Conservation (phyloP, 768 basidiomycete genomes). For the Myochromella boudieri region DNA sequence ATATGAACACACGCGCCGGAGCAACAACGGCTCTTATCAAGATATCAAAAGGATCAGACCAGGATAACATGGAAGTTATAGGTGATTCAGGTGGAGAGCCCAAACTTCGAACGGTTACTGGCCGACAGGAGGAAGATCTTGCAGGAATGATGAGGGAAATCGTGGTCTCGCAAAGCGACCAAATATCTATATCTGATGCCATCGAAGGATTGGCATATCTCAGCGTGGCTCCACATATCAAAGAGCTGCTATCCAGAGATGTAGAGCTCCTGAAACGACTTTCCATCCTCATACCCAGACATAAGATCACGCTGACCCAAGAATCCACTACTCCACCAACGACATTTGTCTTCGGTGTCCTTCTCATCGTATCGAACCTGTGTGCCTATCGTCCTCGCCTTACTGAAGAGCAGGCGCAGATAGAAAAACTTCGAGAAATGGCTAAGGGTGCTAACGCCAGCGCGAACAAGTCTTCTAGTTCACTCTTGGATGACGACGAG, state of each 20-base stretch:
- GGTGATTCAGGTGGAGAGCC: constrained; percentile 9
- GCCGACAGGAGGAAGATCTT: constrained; percentile 41
- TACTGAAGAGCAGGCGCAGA: constrained; percentile 79
- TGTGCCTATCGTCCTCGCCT: constrained; percentile 68
- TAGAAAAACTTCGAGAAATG: constrained; percentile 79
- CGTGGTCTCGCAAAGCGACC: constrained; percentile 39
- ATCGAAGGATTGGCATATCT: constrained; percentile 89
- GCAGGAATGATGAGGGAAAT: constrained; percentile 58
- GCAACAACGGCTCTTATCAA: constrained; percentile 80
- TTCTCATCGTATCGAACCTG: constrained; percentile 75
- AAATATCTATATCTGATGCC: constrained; percentile 54
- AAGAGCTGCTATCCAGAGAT: constrained; percentile 60
- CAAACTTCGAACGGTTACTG: constrained; percentile 11
- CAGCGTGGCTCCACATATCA: constrained; percentile 59
- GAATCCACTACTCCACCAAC: constrained; percentile 33
- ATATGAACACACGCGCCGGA: constrained; percentile 52
- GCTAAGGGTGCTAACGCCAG: constrained; percentile 43
- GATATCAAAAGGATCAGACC: constrained; percentile 55
- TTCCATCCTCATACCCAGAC: constrained; percentile 55
- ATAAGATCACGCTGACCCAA: constrained; percentile 30
- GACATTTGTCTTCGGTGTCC: constrained; percentile 74
- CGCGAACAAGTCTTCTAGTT: constrained; percentile 27
- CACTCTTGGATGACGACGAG: constrained; percentile 61
- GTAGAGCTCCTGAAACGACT: constrained; percentile 53
- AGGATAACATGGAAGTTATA: constrained; percentile 40